Base-by-base conservation (phyloP, 2,329 filamentous ascomycete species). In the Chaetomium strumarium region DNA sequence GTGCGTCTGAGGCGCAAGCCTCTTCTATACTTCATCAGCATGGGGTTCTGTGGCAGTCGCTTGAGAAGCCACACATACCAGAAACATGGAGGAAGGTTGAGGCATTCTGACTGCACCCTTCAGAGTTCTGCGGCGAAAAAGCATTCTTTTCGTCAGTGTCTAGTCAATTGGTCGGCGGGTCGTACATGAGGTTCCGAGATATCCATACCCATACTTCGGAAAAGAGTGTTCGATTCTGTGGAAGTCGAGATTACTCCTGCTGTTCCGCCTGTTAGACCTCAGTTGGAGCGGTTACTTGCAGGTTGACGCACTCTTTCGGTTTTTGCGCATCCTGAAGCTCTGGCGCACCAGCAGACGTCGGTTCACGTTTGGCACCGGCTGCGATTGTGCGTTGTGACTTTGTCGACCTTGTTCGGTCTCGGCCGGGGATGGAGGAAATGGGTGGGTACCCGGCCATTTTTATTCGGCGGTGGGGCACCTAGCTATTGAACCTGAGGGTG, bases 121-220 rank as follows among this genome's bases (percentile, higher is more conserved):
- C 38, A 60, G n/a, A 51, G 57, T 55, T 29, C 58, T 62, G 50
- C 17, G n/a, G 29, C 9, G 17, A 36, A 43, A 45, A 43, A 14
- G n/a, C n/a, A n/a, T n/a, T 19, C 3, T 1, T 24, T 9, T 40
- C 8, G 45, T 56, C 52, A 54, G 54, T 49, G 33, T 24, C 36
- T 49, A 31, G 14, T 46, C 36, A 40, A 20, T 30, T n/a, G 29
- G 14, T 50, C 36, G 36, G 19, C 19, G 19, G 40, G 24, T 13
- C 36, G 12, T 11, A 29, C 38, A 38, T 33, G 2, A 43, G 41
- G 33, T 24, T 7, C 14, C 34, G 16, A n/a, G 5, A 33, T 39
- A 16, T 37, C 19, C 49, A 43, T 61, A 61, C 60, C 60, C 59
- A 60, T 62, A 60, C 46, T 61, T 59, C 30, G 60, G 55, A 49